Evolutionary conservation across 2,329 filamentous ascomycete genomes (phyloP), one percentile per base, ranked within the genome.

Genomic region (Thermothelomyces thermophilus): DNA sequence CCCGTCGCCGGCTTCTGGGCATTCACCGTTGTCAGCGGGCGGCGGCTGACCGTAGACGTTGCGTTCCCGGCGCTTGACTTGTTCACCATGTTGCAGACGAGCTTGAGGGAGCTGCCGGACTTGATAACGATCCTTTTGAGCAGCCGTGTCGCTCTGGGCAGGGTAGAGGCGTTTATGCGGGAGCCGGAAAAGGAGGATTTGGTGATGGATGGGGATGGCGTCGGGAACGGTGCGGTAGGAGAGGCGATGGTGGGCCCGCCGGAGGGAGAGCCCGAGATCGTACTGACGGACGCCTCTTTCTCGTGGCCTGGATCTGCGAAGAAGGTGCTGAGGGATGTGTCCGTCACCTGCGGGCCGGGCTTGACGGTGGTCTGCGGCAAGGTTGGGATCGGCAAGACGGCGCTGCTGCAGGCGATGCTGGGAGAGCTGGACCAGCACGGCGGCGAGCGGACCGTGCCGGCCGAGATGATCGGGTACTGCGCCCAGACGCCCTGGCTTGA

Each of bases 21-120:
- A 0, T 95, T 89, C 64, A 93, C 89, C 0, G 74, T 84, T 10
- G 64, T 90, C 34, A 81, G 85, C 4, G 79, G 80, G 0, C 74
- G 79, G 41, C 77, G 82, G 0, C 68, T 95, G 8, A 82, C 82
- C 0, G 82, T 95, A 31, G 86, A 95, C 53, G 75, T 95, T 22
- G 90, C 90, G 9, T 95, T 95, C 64, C 90, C 90, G 0, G 89
- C 90, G 0, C 72, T 95, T 2, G 84, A 90, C 53, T 73, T 95
- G 0, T 95, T 95, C 60, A 72, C 73, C 1, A 80, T 91, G 71
- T 71, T 95, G 10, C 86, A 91, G 59, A 73, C 70, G 1, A 87
- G 82, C 53, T 70, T 95, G 42, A 81, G 83, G 48, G 85, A 90
- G 46, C 69, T 94, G 0, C 90, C 90, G 2, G 73, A 79, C 26